Conservation (phyloP, 257 asterid genomes). For the Leptodermis oblonga region DNA sequence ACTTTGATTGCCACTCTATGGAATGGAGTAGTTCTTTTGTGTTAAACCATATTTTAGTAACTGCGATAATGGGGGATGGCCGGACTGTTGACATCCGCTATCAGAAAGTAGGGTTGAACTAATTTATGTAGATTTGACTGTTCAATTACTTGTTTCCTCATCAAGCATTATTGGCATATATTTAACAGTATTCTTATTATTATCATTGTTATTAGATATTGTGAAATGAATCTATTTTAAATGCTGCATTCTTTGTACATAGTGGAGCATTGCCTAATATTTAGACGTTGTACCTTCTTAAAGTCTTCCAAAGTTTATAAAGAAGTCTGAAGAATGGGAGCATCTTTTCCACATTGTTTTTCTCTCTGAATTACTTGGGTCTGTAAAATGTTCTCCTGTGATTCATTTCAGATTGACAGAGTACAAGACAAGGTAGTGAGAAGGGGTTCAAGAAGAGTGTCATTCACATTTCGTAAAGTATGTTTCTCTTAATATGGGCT, state of each 20-base stretch:
- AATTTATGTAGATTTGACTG: not conserved
- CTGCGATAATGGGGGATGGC: not conserved
- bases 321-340: not conserved
- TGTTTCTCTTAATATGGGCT: not conserved
- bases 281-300: not conserved
- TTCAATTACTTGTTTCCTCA: not conserved
- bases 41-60: not conserved
- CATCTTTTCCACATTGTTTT: not conserved
- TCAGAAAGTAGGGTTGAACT: not conserved
- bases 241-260: not conserved
- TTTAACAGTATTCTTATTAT: not conserved
- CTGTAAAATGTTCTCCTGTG: not conserved
- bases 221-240: not conserved
- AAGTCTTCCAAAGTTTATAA: not conserved
- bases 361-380: no score
- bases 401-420: slow-evolving; percentile 57
- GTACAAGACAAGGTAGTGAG: slow-evolving; percentile 62
- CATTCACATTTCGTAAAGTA: slow-evolving; percentile 92
- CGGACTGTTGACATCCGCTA: not conserved
- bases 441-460: slow-evolving; percentile 81
- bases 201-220: not conserved
- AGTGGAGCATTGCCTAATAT: not conserved
- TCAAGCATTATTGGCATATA: not conserved
- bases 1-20: not conserved
- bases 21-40: not conserved